Conservation (phyloP, 2,329 filamentous ascomycete genomes). For the Ustilaginoidea virens region DNA sequence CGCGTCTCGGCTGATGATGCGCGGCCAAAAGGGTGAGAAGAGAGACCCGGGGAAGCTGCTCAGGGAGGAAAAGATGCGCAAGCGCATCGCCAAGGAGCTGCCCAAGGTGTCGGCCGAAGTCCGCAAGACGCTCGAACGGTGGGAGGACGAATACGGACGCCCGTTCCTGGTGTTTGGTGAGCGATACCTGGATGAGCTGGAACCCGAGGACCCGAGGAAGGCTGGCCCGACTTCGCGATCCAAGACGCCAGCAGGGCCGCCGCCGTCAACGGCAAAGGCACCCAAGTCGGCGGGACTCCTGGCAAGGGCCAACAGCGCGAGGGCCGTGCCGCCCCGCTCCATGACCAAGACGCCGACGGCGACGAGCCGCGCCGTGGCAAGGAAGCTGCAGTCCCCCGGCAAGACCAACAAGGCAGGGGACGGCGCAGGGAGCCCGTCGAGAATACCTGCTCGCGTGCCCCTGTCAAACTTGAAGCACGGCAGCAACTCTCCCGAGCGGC, state of each 20-base stretch:
- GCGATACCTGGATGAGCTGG: conserved; percentile 76
- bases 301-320: conserved; percentile 13
- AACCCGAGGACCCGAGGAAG: conserved; percentile 42
- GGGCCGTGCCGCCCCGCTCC: conserved; percentile 21
- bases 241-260: conserved; percentile 58
- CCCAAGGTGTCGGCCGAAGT: conserved; percentile 84
- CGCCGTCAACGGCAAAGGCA: conserved; percentile 28
- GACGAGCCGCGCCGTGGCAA: conserved; percentile 12
- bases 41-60: conserved; percentile 88
- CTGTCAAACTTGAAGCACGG: conserved; percentile 54
- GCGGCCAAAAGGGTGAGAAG: conserved; percentile 83
- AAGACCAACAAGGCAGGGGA: conserved; percentile 16
- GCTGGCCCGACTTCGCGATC: conserved; percentile 37
- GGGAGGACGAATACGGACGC: conserved; percentile 87
- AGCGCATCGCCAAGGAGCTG: conserved; percentile 89
- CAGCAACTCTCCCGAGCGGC: conserved; percentile 69
- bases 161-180: conserved; percentile 90
- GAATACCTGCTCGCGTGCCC: conserved; percentile 54
- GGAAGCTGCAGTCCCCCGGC: conserved; percentile 12
- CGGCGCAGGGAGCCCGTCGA: conserved; percentile 23
- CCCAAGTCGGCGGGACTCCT: conserved; percentile 16
- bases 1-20: conserved; percentile 80
- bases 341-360: conserved; percentile 41
- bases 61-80: conserved; percentile 96
- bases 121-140: conserved; percentile 62